Base-by-base conservation (phyloP, 371 early-diverging fungal species). In the Blyttiomyces sp. region DNA sequence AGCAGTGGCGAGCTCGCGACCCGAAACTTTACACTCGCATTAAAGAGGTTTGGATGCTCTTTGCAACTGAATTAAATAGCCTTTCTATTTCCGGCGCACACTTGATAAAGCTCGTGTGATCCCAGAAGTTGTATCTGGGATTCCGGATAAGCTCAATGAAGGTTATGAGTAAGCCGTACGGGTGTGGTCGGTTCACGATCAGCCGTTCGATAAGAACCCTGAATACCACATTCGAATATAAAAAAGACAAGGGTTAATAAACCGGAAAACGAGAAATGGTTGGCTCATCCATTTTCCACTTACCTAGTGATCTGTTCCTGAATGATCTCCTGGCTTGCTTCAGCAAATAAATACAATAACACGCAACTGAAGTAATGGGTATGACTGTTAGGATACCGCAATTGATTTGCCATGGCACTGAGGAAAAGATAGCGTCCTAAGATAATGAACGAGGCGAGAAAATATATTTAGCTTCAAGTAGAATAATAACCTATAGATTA, bases 371-470 rank as follows among this genome's bases (percentile, higher is more conserved):
- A 94, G 69, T 91, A 94, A 68, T 91, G 89, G 34, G 97, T 96
- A 72, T 98, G 99, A 52, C 88, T 88, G 72, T 95, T 96, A 30
- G 98, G 97, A 80, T 91, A 96, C 66, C 98, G 89, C 63, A 98
- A 81, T 66, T 97, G 99, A 75, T 96, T 96, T 50, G 94, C 94
- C 60, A 97, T 90, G 4, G 94, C 92, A 62, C 86, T 89, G 61
- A 97, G 69, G 64, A 97, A 83, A 58, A 89, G 70, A 62, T 95
- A 95, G 11, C 95, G 88, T 7, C 93, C 90, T 83, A 23, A 27
- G 32, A 43, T 16, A 31, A 9, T 4, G 58, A 35, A 49, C n/a
- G n/a, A n/a, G n/a, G n/a, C n/a, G n/a, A n/a, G n/a, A n/a, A n/a
- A n/a, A n/a, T n/a, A n/a, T n/a, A n/a, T n/a, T n/a, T n/a, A n/a